phyloP scores from a whole-genome alignment of 768 basidiomycete species.

The Kwoniella dejecticola region DNA sequence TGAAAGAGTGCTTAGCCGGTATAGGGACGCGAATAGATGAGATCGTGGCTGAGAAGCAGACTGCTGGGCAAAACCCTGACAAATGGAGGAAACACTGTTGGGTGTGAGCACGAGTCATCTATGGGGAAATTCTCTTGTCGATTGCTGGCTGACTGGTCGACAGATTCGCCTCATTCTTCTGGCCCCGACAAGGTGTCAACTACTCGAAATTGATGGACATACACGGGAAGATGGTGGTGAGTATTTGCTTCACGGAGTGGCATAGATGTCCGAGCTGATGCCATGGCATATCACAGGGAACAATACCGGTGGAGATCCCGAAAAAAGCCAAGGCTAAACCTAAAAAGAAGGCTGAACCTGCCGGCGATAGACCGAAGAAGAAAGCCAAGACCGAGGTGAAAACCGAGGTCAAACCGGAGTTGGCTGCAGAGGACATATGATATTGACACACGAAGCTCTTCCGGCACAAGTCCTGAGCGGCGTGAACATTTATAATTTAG shows the following conservation, averaged over 20 bases:
- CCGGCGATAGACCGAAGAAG: constrained; percentile 24
- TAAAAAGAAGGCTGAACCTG: constrained; percentile 29
- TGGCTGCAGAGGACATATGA: background rate
- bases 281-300: background rate
- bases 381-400: constrained; percentile 26
- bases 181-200: constrained; percentile 91
- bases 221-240: constrained; percentile 79
- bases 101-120: constrained; percentile 70
- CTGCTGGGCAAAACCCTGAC: constrained; percentile 76
- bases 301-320: constrained; percentile 5
- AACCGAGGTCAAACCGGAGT: background rate
- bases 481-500: too few relatives aligned
- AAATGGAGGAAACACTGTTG: constrained; percentile 93
- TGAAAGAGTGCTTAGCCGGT: constrained; percentile 91
- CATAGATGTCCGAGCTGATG: background rate
- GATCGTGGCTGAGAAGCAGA: constrained; percentile 73
- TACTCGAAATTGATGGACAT: constrained; percentile 91
- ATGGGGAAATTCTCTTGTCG: background rate
- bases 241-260: background rate
- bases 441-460: background rate
- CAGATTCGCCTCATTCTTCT: constrained; percentile 92
- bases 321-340: constrained; percentile 33
- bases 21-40: constrained; percentile 89
- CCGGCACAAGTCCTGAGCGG: too few relatives aligned
- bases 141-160: background rate